Percentiles rank a stretch among this genome's conserved stretches.
phyloP scores from a whole-genome alignment of 495 filamentous ascomycete species.

The Podospora pseudopauciseta region DNA sequence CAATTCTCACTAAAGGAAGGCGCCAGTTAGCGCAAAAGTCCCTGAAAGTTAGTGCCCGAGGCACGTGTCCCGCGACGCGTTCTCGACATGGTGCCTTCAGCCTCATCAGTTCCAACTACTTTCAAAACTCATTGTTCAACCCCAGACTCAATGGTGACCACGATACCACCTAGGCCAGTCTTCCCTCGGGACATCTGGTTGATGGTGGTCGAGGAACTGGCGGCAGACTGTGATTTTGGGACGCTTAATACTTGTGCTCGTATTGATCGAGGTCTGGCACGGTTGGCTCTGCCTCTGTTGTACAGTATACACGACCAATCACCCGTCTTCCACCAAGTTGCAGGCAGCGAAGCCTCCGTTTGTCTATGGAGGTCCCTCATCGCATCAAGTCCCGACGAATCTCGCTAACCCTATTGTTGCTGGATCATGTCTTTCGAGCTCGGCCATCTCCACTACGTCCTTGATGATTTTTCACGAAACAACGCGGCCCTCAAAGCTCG shows the following conservation, averaged over 20 bases:
- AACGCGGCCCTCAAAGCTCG: conserved; percentile 19
- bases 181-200: conserved; percentile 60
- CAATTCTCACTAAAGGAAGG: not conserved
- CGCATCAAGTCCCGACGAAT: conserved; percentile 59
- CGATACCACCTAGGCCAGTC: not conserved
- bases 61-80: no score
- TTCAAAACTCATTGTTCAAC: no score
- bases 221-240: conserved; percentile 48
- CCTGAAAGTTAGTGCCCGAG: not conserved
- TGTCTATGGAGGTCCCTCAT: conserved; percentile 68
- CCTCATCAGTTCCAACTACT: no score
- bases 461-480: conserved; percentile 49
- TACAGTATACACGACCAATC: conserved; percentile 44
- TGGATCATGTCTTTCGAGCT: conserved; percentile 64
- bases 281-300: conserved; percentile 56
- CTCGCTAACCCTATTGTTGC: conserved; percentile 64
- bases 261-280: conserved; percentile 48
- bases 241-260: conserved; percentile 56
- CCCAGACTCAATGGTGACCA: not conserved
- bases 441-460: conserved; percentile 53
- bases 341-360: conserved; percentile 46
- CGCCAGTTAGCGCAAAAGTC: not conserved
- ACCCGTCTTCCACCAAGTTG: conserved; percentile 25
- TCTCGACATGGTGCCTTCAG: no score
- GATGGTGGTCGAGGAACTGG: conserved; percentile 56